Conservation (phyloP, 2,329 filamentous ascomycete genomes). For the Colletotrichum ledebouriae region DNA sequence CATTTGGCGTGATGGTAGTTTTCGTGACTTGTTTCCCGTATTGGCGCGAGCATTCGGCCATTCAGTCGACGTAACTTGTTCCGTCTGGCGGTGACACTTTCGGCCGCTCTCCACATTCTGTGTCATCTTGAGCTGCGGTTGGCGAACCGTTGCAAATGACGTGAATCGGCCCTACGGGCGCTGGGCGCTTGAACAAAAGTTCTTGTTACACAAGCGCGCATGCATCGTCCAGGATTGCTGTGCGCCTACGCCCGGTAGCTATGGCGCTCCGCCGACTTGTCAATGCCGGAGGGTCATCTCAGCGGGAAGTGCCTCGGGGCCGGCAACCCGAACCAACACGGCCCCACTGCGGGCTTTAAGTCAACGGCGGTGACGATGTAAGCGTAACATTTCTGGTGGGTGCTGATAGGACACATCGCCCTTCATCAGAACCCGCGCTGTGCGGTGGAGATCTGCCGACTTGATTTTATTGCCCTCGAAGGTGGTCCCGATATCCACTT, state of each 20-base stretch:
- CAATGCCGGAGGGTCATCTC: not conserved
- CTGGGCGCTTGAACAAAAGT: not conserved
- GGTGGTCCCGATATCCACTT: conserved; percentile 60
- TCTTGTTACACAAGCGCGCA: not conserved
- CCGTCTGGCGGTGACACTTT: not conserved
- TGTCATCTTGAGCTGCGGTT: not conserved
- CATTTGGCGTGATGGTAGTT: not conserved
- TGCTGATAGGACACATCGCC: conserved; percentile 60
- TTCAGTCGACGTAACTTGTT: not conserved
- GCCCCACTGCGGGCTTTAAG: not conserved
- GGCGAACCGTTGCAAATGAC: not conserved
- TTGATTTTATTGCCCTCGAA: conserved; percentile 56
- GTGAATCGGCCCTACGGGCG: not conserved
- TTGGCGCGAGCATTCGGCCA: not conserved
- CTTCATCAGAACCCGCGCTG: conserved; percentile 64
- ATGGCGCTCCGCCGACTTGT: not conserved
- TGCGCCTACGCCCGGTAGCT: not conserved
- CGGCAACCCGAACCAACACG: not conserved
- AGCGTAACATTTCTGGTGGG: not conserved
- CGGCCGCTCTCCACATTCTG: not conserved
- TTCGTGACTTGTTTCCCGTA: not conserved
- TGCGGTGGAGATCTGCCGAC: conserved; percentile 61
- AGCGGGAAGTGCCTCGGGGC: not conserved
- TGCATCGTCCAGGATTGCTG: not conserved
- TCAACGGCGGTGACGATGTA: not conserved